Conservation (phyloP, 148 eudicot species). For the Vaccinium myrtillus region DNA sequence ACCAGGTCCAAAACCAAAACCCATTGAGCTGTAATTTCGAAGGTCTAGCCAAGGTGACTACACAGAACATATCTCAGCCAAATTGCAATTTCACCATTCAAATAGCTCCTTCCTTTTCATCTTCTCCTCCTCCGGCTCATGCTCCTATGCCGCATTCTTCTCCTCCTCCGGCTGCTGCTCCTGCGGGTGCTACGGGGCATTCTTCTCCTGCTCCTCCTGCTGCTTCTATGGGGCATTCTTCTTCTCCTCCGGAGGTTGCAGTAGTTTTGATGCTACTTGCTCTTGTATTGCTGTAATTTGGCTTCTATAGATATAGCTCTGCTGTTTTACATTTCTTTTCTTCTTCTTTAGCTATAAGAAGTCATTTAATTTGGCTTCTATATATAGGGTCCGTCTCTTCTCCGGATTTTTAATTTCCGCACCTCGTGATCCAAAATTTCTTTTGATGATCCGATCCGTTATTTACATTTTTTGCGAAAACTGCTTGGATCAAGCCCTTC, state of each 20-base stretch:
- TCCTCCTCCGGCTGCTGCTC: background rate
- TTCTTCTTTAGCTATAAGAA: background rate
- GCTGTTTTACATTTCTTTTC: background rate
- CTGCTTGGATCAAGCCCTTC: too few species aligned
- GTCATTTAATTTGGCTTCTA: background rate
- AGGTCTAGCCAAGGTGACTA: constrained; percentile 62
- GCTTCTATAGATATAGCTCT: background rate
- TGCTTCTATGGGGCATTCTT: background rate
- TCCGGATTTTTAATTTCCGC: too few species aligned
- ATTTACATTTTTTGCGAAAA: too few species aligned
- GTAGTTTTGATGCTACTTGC: background rate
- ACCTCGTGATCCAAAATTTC: too few species aligned
- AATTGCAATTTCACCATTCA: constrained; percentile 78
- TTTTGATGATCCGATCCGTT: too few species aligned
- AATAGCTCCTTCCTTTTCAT: constrained; percentile 38
- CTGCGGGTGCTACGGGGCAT: background rate
- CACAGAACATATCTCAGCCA: constrained; percentile 56
- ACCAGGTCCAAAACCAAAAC: constrained; percentile 60
- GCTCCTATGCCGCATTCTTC: background rate
- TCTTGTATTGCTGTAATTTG: background rate
- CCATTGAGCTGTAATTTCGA: constrained; percentile 53
- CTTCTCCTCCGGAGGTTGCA: background rate
- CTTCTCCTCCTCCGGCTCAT: background rate
- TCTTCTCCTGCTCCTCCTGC: too few species aligned
- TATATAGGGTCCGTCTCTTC: too few species aligned